Evolutionary conservation across 164 flowering plant species (phyloP), one percentile per base, ranked within the genome.

Genomic region (Sedum album): DNA sequence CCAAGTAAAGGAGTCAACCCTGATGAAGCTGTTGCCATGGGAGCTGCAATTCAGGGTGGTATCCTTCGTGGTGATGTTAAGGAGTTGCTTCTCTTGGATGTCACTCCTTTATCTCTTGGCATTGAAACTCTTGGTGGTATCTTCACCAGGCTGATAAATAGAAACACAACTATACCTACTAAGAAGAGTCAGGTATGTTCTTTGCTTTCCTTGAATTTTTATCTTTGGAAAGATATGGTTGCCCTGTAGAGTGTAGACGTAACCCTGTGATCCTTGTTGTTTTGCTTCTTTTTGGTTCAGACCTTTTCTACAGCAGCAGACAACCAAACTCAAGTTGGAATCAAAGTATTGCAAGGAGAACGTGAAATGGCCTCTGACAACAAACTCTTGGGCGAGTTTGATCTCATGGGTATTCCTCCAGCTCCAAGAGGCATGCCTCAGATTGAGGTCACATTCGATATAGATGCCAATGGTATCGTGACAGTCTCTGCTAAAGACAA

Each of bases 21-120:
- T 21, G 83, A 80, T 64, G 81, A 80, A 36, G 81, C 79, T 8
- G 83, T 80, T 60, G 83, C 83, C 6, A 69, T 80, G 76, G 83
- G 81, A 46, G 81, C 81, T 65, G 81, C 81, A 31, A 78, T 80
- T 17, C 79, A 78, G 42, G 79, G 82, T 7, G 82, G 79, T 28
- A 73, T 77, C 21, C 72, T 77, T 6, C 63, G 71, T 31, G 82
- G 80, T 11, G 80, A 80, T 60, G 82, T 80, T 17, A 77, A 77
- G 51, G 82, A 80, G 73, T 68, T 80, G 38, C 76, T 79, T 28
- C 69, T 79, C 20, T 69, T 79, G 8, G 82, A 79, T 67, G 80
- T 79, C 13, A 77, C 82, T 4, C 82, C 82, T 1, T 69, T 79
- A 0, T 79, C 82, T 5, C 80, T 79, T 26, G 82, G 80, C 15